These are phyloP conservation scores for Ceratocystis eucalypticola DNA, from an alignment of 2,329 filamentous ascomycete species.

Conservation along the genomic window DNA sequence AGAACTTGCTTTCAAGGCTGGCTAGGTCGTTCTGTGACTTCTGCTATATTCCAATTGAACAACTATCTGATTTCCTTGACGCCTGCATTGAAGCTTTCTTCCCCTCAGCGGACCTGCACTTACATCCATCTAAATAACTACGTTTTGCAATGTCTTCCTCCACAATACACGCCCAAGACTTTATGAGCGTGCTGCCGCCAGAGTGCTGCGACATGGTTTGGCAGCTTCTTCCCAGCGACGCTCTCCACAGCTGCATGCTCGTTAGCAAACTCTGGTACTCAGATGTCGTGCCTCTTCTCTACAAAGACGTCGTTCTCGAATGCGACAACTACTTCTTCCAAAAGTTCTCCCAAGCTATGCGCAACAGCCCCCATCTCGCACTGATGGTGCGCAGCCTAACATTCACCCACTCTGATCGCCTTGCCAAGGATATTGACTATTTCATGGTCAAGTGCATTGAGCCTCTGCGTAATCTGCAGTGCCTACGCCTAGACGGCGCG, in stretches of 20 bases:
- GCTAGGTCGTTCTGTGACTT: neutral
- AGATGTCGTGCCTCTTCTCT: slow-evolving; percentile 12
- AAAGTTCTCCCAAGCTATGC: slow-evolving; percentile 16
- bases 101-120: neutral
- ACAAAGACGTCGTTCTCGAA: slow-evolving; percentile 12
- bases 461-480: slow-evolving; percentile 11
- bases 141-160: neutral
- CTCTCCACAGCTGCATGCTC: slow-evolving; percentile 1
- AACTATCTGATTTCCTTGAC: neutral
- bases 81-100: neutral
- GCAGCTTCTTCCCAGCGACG: slow-evolving; percentile 5
- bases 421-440: slow-evolving; percentile 6
- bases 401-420: neutral
- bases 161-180: slow-evolving; percentile 12
- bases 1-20: neutral
- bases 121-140: slow-evolving; percentile 3
- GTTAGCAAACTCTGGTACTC: slow-evolving; percentile 7
- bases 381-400: slow-evolving; percentile 12
- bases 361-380: slow-evolving; percentile 11
- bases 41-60: neutral
- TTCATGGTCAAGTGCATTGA: slow-evolving; percentile 17
- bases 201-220: slow-evolving; percentile 15
- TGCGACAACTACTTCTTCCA: slow-evolving; percentile 17
- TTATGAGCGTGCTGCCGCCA: slow-evolving; percentile 9
- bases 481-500: slow-evolving; percentile 7